Evolutionary conservation across 768 basidiomycete genomes (phyloP).

Genomic region (Boletus pseudopeckii): DNA sequence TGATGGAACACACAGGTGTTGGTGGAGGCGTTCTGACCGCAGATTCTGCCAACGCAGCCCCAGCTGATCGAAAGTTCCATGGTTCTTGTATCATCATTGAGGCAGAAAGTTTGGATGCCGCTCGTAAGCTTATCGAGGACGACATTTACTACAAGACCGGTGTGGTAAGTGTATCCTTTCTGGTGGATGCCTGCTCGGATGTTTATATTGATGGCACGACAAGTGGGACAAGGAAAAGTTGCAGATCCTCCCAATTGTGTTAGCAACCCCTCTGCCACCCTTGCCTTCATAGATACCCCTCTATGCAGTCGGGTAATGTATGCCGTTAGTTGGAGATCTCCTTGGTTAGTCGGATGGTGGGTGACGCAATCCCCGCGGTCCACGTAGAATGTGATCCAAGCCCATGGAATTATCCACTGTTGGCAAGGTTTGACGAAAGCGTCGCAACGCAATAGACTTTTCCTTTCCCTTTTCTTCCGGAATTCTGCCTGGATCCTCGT

Average conservation of each 20-base stretch:
- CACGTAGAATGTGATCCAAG: not conserved
- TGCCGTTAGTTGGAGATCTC: not conserved
- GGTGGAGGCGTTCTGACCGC: conserved; percentile 56
- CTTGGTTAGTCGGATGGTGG: not conserved
- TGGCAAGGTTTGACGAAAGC: not conserved
- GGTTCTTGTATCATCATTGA: conserved; percentile 56
- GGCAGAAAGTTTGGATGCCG: conserved; percentile 50
- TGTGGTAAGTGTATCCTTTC: conserved; percentile 18
- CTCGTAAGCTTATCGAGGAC: conserved; percentile 20
- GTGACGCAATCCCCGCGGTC: not conserved
- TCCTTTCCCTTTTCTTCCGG: not conserved
- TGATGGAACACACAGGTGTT: conserved; percentile 37
- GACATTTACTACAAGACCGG: conserved; percentile 22
- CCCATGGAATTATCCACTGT: not conserved
- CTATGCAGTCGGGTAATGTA: not conserved
- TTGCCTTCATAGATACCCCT: conserved; percentile 3
- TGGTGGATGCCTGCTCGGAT: not conserved
- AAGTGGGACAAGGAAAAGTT: conserved; percentile 62
- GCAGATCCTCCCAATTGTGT: conserved; percentile 44
- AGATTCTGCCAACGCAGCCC: conserved; percentile 48
- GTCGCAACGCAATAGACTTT: not conserved
- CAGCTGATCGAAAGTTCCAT: conserved; percentile 51
- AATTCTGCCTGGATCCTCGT: not conserved
- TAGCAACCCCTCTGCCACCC: conserved; percentile 26
- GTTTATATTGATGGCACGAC: not conserved